Evolutionary conservation across 139 green algal species (phyloP).

Genomic region (Micractinium conductrix): DNA sequence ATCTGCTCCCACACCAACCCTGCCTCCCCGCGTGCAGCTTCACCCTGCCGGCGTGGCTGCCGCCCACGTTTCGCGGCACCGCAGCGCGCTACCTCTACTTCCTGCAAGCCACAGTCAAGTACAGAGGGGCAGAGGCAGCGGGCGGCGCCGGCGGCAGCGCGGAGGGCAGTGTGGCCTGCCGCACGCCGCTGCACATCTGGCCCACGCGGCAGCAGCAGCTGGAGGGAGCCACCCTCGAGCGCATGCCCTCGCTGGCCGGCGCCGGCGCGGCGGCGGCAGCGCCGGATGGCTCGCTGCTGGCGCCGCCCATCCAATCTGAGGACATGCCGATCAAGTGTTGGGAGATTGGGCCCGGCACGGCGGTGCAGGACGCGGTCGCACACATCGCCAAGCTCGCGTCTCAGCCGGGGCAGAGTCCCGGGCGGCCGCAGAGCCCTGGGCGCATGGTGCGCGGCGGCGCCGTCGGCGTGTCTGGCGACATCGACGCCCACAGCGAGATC

Average conservation of each 20-base stretch:
- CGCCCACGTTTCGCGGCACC: conserved; percentile 61
- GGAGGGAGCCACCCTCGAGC: neutral
- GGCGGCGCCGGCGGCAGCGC: neutral
- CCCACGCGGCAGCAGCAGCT: conserved; percentile 11
- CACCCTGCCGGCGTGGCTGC: conserved; percentile 52
- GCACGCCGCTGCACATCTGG: conserved; percentile 39
- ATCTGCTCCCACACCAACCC: neutral
- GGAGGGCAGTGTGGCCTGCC: neutral
- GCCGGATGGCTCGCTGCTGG: neutral
- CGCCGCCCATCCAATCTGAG: neutral
- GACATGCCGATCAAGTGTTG: conserved; percentile 48
- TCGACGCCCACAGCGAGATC: conserved; percentile 33
- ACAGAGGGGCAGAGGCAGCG: conserved; percentile 3
- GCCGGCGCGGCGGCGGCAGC: neutral
- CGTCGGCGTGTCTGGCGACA: neutral
- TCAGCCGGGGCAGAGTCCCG: neutral
- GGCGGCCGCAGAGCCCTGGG: conserved; percentile 20
- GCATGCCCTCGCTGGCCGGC: neutral
- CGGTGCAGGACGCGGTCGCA: conserved; percentile 39
- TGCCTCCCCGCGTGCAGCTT: conserved; percentile 42
- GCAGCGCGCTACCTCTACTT: conserved; percentile 56
- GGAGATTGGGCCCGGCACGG: conserved; percentile 50
- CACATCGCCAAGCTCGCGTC: conserved; percentile 38
- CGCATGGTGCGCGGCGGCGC: neutral
- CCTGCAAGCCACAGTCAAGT: conserved; percentile 41